Evolutionary conservation across 78 protist genomes (phyloP), one percentile per base, ranked within the genome.

Genomic region (Protostelium mycophagum): DNA sequence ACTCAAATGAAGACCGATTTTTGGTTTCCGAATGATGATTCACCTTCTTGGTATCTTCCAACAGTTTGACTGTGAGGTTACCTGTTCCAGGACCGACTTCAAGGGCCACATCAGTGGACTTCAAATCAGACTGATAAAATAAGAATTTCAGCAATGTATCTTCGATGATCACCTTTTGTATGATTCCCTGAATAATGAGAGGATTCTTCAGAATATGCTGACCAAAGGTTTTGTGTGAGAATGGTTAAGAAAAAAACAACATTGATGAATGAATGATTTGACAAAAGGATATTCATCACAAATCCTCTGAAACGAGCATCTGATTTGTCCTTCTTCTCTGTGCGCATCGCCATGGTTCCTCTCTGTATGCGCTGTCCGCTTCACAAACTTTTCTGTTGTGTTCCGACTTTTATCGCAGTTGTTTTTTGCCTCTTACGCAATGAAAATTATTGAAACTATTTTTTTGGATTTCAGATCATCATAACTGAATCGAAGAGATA

Each of bases 51-150:
- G 93, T 94, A 25, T 28, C 25, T 31, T 97, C 98, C 63, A 99
- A 96, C 85, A 98, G 87, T 93, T 97, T 96, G 86, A 97, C 92
- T 25, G 99, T 99, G 38, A 99, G 89, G 92, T 98, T 98, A 16
- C 99, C 99, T 0, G 99, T 98, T 83, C 99, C 99, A 1, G 99
- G 99, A 35, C 99, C 99, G 51, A 99, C 95, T 87, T 99, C 99
- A 5, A 98, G 96, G 34, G 98, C 99, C 28, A 90, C 86, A 86
- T 98, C 99, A n/a, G 99, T 98, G 34, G 96, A n/a, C 36, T 91
- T 91, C 85, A 98, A 88, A 31, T 83, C 96, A 29, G 98, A 35
- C 95, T 95, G 90, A 1, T 1, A 87, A 25, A 16, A 35, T 36
- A 23, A 1, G n/a, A 28, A 90, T n/a, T n/a, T n/a, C n/a, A n/a